Evolutionary conservation across 768 basidiomycete genomes (phyloP).

Genomic region (Jaapia argillacea): DNA sequence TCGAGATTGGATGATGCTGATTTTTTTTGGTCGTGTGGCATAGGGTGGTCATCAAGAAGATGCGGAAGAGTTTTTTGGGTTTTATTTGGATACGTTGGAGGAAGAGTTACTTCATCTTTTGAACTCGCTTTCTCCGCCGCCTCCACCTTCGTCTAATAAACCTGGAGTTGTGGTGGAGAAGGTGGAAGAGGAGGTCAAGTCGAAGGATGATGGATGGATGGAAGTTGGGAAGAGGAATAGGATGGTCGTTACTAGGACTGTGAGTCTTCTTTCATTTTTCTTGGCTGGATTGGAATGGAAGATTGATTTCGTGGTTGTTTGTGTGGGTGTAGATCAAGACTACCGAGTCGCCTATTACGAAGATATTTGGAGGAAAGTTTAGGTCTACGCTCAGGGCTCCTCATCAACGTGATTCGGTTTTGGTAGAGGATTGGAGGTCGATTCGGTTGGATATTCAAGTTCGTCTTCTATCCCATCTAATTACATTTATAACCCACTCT

Average conservation of each 20-base stretch:
- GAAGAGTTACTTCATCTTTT: slow-evolving; percentile 78
- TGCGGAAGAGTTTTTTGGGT: slow-evolving; percentile 97
- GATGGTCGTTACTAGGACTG: slow-evolving; percentile 68
- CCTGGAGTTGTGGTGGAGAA: slow-evolving; percentile 30
- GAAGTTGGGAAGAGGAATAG: slow-evolving; percentile 91
- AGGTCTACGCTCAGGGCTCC: slow-evolving; percentile 76
- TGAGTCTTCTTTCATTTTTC: slow-evolving; percentile 30
- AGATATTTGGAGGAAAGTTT: slow-evolving; percentile 91
- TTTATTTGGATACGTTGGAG: slow-evolving; percentile 89
- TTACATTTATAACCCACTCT: slow-evolving; percentile 3
- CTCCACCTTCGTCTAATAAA: slow-evolving; percentile 19
- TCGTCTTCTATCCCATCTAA: neutral
- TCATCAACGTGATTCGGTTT: slow-evolving; percentile 75
- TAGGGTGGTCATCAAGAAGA: slow-evolving; percentile 94
- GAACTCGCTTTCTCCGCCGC: slow-evolving; percentile 35
- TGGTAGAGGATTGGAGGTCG: slow-evolving; percentile 88
- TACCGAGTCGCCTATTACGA: slow-evolving; percentile 78
- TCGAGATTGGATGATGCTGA: slow-evolving; percentile 1
- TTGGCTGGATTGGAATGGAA: neutral
- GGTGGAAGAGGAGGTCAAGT: slow-evolving; percentile 23
- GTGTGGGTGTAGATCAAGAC: slow-evolving; percentile 60
- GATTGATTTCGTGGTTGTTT: neutral
- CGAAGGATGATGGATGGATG: slow-evolving; percentile 69
- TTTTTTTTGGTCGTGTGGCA: slow-evolving; percentile 4
- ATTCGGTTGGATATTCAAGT: slow-evolving; percentile 87